Conservation (phyloP, 1,139 yeast species). For the Candida glucosophila region DNA sequence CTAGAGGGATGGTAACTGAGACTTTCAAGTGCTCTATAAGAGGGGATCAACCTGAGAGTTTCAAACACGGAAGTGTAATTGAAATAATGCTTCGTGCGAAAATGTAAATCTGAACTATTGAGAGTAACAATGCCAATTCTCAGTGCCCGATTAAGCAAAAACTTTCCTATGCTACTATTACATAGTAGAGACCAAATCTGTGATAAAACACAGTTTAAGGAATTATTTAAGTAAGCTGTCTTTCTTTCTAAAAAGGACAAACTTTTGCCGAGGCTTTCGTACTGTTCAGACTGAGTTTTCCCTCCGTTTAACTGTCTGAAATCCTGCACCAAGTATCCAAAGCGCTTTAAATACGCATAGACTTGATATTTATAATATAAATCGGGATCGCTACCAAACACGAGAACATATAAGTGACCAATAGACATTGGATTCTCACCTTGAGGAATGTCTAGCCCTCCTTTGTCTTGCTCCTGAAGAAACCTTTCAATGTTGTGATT, state of each 20-base stretch:
- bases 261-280: constrained; percentile 1
- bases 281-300: constrained; percentile 6
- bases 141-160: constrained; percentile 1
- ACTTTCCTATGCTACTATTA: neutral
- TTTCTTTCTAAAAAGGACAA: neutral
- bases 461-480: constrained; percentile 7
- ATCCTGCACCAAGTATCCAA: constrained; percentile 63
- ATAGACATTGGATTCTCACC: constrained; percentile 42
- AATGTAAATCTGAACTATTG: constrained; percentile 10
- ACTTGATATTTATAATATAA: constrained; percentile 52
- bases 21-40: constrained; percentile 13
- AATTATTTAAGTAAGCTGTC: no score
- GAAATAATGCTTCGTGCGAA: constrained; percentile 23
- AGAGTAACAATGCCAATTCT: constrained; percentile 7
- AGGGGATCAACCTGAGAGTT: constrained; percentile 27
- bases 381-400: constrained; percentile 33
- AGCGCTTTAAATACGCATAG: constrained; percentile 66
- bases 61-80: constrained; percentile 29
- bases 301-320: constrained; percentile 12
- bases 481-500: constrained; percentile 10
- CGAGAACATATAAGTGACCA: constrained; percentile 55
- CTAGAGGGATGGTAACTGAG: constrained; percentile 7
- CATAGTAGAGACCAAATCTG: neutral
- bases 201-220: neutral
- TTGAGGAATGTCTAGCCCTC: constrained; percentile 16